A percentile compares a stretch with the other conserved stretches of the same genome.
These are phyloP conservation scores for Entamoeba moshkovskii DNA, from an alignment of 208 protist genomes.

Conservation along the genomic window DNA sequence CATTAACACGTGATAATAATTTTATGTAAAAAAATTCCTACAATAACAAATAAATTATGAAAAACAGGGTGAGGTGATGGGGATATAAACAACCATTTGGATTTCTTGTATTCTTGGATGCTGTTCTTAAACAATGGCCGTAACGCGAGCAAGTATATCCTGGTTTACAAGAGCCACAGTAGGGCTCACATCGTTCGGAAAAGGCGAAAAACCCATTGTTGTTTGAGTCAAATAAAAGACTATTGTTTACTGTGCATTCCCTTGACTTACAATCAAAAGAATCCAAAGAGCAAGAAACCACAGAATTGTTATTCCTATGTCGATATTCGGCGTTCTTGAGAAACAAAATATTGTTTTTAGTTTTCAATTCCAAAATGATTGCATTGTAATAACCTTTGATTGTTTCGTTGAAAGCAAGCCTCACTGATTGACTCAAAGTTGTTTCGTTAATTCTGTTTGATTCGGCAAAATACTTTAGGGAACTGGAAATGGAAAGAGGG, in stretches of 20 bases:
- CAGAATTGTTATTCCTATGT: neutral
- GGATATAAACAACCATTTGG: too few relatives aligned
- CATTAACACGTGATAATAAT: too few relatives aligned
- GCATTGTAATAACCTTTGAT: neutral
- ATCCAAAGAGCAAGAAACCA: neutral
- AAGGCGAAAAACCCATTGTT: neutral
- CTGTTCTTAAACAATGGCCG: neutral
- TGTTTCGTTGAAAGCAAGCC: neutral
- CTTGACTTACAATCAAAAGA: neutral
- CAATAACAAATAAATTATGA: too few relatives aligned
- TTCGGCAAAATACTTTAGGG: too few relatives aligned
- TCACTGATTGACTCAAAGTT: neutral
- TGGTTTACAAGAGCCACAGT: neutral
- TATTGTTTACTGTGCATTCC: neutral
- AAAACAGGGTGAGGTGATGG: too few relatives aligned
- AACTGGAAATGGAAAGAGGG: neutral
- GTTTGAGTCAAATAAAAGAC: neutral
- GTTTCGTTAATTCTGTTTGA: neutral
- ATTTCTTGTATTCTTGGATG: neutral
- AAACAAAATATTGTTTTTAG: neutral
- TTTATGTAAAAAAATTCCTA: too few relatives aligned
- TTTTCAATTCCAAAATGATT: neutral
- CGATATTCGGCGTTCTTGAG: neutral
- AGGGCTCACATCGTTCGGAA: neutral
- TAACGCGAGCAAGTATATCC: neutral